Evolutionary conservation across 192 early-diverging fungal genomes (phyloP).

Genomic region (Backusella parvicylindrica): DNA sequence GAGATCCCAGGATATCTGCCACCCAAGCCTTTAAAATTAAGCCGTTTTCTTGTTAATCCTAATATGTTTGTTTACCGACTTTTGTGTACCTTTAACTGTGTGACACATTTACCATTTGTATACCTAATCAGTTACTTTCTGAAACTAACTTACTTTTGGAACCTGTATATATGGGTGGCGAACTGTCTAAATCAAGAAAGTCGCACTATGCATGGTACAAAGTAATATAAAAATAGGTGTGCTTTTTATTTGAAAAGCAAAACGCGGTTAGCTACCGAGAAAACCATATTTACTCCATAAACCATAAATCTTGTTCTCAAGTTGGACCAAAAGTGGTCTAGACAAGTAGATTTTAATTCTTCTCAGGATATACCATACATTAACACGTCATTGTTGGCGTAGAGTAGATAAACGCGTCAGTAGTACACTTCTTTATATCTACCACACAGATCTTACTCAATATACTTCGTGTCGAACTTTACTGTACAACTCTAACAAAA

Average conservation of each 20-base stretch:
- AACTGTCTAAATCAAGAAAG: background rate
- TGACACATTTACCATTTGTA: background rate
- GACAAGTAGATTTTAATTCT: background rate
- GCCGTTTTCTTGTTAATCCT: background rate
- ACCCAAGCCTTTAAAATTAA: background rate
- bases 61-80: background rate
- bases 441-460: background rate
- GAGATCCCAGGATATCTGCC: background rate
- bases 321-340: background rate
- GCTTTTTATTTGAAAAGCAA: background rate
- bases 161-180: background rate
- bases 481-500: background rate
- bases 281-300: background rate
- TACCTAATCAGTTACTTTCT: background rate
- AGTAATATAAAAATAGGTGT: background rate
- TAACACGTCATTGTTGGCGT: background rate
- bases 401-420: background rate
- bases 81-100: background rate
- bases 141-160: background rate
- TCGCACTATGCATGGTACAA: background rate
- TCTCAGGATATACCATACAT: background rate
- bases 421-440: background rate
- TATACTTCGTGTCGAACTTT: background rate
- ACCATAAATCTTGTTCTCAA: background rate
- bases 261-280: background rate